Conservation (phyloP, 768 basidiomycete genomes). For the Clitopilus hobsonii region DNA sequence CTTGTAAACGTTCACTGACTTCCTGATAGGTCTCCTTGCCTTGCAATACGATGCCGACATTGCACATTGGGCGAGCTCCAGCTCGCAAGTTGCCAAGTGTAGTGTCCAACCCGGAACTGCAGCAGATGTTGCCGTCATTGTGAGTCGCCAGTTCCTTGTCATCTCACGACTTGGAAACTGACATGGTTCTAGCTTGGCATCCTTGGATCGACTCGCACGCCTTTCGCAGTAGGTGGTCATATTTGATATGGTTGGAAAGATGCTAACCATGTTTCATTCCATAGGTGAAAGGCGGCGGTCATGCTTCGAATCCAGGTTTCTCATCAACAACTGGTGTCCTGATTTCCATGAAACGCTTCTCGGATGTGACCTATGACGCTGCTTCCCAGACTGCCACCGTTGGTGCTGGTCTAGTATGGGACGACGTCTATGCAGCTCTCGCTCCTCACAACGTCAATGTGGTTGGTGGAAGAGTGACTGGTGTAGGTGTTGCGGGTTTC, state of each 20-base stretch:
- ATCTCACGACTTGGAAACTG: not conserved
- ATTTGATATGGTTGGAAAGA: not conserved
- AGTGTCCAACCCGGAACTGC: constrained; percentile 55
- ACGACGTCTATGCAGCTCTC: constrained; percentile 54
- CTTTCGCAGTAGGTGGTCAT: constrained; percentile 42
- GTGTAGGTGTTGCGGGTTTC: constrained; percentile 57
- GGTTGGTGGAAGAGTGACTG: constrained; percentile 53
- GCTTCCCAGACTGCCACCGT: constrained; percentile 33
- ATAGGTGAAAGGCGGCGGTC: constrained; percentile 64
- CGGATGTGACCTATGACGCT: constrained; percentile 36
- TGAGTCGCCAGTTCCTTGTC: constrained; percentile 19
- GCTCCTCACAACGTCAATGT: constrained; percentile 46
- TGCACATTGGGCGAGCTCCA: constrained; percentile 48
- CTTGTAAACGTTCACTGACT: not conserved
- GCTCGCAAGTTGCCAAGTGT: constrained; percentile 40
- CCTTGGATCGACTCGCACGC: constrained; percentile 35
- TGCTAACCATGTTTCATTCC: not conserved
- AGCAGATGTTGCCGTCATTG: constrained; percentile 45
- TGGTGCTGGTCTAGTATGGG: constrained; percentile 55
- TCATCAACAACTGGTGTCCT: constrained; percentile 59
- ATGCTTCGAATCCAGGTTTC: constrained; percentile 49
- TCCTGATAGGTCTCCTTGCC: constrained; percentile 12
- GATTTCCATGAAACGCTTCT: constrained; percentile 50
- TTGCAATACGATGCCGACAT: constrained; percentile 34
- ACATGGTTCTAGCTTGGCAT: constrained; percentile 36